phyloP scores from a whole-genome alignment of 495 filamentous ascomycete genomes.

The Hyaloscypha finlandica region DNA sequence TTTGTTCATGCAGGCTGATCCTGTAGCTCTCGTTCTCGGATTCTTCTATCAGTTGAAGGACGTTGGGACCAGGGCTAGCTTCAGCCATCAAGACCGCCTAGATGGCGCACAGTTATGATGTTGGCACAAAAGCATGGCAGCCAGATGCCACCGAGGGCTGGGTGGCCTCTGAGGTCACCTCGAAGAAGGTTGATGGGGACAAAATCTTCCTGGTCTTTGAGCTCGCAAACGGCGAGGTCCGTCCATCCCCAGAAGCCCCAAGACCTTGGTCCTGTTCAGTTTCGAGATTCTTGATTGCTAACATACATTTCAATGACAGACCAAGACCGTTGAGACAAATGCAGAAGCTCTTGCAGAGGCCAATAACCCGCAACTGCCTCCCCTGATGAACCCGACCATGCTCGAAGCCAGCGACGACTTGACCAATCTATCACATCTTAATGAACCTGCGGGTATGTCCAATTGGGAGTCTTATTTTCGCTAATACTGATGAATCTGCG shows the following conservation, averaged over 20 bases:
- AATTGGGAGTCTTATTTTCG: background rate
- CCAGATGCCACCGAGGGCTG: slow-evolving; percentile 93
- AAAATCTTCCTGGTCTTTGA: slow-evolving; percentile 84
- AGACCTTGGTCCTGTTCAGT: slow-evolving; percentile 33
- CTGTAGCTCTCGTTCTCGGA: slow-evolving; percentile 17
- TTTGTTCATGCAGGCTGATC: slow-evolving; percentile 29
- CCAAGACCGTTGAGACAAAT: slow-evolving; percentile 79
- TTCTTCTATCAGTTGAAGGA: slow-evolving; percentile 26
- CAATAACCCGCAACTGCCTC: slow-evolving; percentile 77
- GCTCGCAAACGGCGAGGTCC: slow-evolving; percentile 91
- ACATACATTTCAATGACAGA: slow-evolving; percentile 46
- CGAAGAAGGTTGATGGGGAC: slow-evolving; percentile 80
- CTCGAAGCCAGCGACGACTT: slow-evolving; percentile 98
- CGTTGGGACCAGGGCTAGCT: slow-evolving; percentile 20
- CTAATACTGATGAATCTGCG: slow-evolving; percentile 15
- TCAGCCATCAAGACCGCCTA: slow-evolving; percentile 31
- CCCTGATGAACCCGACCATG: slow-evolving; percentile 97
- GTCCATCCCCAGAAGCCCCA: slow-evolving; percentile 7
- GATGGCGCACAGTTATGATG: slow-evolving; percentile 97
- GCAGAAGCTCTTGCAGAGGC: slow-evolving; percentile 70
- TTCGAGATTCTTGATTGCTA: slow-evolving; percentile 11
- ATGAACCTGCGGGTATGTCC: slow-evolving; percentile 90
- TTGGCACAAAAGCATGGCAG: slow-evolving; percentile 98
- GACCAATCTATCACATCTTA: slow-evolving; percentile 95
- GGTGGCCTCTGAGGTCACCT: slow-evolving; percentile 92